A percentile compares a stretch with the other conserved stretches of the same genome.
Evolutionary conservation across 441 rosid genomes (phyloP).

Genomic region (Pelargonium fulgidum): DNA sequence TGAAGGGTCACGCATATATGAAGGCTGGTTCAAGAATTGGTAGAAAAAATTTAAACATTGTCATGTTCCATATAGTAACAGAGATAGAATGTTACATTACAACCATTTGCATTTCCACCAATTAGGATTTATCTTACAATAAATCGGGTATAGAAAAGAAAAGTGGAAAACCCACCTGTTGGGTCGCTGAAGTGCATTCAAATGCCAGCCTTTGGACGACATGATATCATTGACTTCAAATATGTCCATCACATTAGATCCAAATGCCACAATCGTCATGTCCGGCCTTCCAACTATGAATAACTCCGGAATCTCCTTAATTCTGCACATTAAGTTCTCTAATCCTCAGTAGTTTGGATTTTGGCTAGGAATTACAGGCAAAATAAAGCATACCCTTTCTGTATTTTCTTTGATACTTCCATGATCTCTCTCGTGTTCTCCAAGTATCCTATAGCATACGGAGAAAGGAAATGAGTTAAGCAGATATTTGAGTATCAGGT

Average conservation of each 20-base stretch:
- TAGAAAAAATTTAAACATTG: not conserved
- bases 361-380: conserved; percentile 1
- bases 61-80: not conserved
- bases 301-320: conserved; percentile 63
- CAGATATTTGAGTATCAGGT: not conserved
- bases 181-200: conserved; percentile 91
- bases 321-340: conserved; percentile 33
- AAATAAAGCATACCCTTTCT: conserved; percentile 45
- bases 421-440: conserved; percentile 63
- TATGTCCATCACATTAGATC: conserved; percentile 61
- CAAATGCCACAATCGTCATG: conserved; percentile 86
- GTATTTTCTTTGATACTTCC: conserved; percentile 68
- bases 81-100: not conserved
- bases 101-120: not conserved
- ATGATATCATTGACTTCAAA: conserved; percentile 90
- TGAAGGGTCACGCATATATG: conserved; percentile 89
- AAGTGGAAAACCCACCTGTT: conserved; percentile 45
- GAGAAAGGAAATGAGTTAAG: not conserved
- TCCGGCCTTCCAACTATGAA: conserved; percentile 80
- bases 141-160: not conserved
- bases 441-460: conserved; percentile 52
- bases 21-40: conserved; percentile 46
- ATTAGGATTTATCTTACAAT: not conserved
- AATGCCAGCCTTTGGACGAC: conserved; percentile 92
- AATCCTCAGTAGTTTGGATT: conserved; percentile 10